phyloP scores from a whole-genome alignment of 2,329 filamentous ascomycete genomes.

The Clarireedia sp. region DNA sequence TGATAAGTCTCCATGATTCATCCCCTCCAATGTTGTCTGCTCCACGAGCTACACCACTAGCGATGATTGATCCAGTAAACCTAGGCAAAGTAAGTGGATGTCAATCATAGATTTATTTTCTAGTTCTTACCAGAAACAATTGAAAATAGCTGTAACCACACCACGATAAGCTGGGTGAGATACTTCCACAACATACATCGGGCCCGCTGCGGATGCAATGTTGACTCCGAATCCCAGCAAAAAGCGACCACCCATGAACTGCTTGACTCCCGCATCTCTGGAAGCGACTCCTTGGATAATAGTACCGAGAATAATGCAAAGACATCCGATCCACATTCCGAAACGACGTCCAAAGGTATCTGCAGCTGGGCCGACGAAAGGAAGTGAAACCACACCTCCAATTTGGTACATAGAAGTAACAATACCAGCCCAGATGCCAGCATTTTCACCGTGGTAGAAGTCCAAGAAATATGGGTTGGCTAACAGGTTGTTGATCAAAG shows the following conservation, averaged over 20 bases:
- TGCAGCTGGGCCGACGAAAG: slow-evolving; percentile 39
- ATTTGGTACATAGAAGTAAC: slow-evolving; percentile 46
- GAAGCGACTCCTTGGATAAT: slow-evolving; percentile 37
- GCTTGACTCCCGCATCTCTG: slow-evolving; percentile 27
- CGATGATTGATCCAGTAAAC: slow-evolving; percentile 45
- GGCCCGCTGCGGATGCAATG: slow-evolving; percentile 39
- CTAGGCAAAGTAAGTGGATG: slow-evolving; percentile 21
- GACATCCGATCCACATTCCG: slow-evolving; percentile 40
- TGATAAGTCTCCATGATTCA: slow-evolving; percentile 44
- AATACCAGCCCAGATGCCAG: slow-evolving; percentile 41
- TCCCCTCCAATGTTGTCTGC: slow-evolving; percentile 34
- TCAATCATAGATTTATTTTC: not conserved
- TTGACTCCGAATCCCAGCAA: slow-evolving; percentile 50
- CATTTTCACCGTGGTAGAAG: slow-evolving; percentile 35
- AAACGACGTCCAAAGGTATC: slow-evolving; percentile 40
- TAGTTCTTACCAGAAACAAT: not conserved
- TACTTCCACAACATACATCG: slow-evolving; percentile 41
- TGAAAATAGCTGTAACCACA: slow-evolving; percentile 27
- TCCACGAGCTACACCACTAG: slow-evolving; percentile 47
- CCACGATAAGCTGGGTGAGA: slow-evolving; percentile 40
- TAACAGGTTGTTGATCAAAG: slow-evolving; percentile 41
- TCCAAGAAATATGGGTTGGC: slow-evolving; percentile 35
- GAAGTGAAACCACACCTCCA: slow-evolving; percentile 39
- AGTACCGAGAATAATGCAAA: slow-evolving; percentile 38
- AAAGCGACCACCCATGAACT: slow-evolving; percentile 51